Evolutionary conservation across 176 grass and related monocot genomes (phyloP), one percentile per base, ranked within the genome.

Genomic region (Dactylis glomerata): DNA sequence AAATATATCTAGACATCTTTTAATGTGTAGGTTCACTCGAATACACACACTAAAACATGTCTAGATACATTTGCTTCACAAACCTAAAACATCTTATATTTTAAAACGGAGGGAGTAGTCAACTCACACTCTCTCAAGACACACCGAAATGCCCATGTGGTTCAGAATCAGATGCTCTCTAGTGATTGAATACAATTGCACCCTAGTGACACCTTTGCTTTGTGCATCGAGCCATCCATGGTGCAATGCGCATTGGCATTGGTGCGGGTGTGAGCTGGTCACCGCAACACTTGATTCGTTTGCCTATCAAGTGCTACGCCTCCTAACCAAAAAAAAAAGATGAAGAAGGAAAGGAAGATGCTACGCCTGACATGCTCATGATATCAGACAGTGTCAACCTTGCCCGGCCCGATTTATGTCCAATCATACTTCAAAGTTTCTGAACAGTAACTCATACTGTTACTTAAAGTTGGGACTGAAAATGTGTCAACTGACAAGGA

Each of bases 201-300:
- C 52, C 30, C 3, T 82, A 63, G 79, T 82, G 64, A 16, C 64
- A 16, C 5, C 64, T 45, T 79, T 82, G 77, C 73, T 50, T 58
- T 20, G 37, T 37, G 82, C 28, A 71, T 26, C 50, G 51, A 71
- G n/a, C 66, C 6, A 32, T 64, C 16, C 63, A 34, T 67, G 17
- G 73, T 44, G 27, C 71, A 36, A 68, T 57, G 41, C 52, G 70
- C 79, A 49, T 76, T 62, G 71, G 1, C 54, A 52, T 71, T 45
- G 76, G 79, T 90, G 79, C 65, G 76, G 20, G 10, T 2, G 73
- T 86, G 79, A 86, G 84, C 66, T 86, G 67, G 46, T 83, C 66
- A 68, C 73, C 74, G 55, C 66, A 31, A 31, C 17, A n/a, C 38
- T 65, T 72, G 73, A 49, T 57, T 44, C 73, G 0, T 54, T 34